These are phyloP conservation scores for Pontederia crassipes DNA, from an alignment of 176 grass and related monocot genomes.

Conservation along the genomic window DNA sequence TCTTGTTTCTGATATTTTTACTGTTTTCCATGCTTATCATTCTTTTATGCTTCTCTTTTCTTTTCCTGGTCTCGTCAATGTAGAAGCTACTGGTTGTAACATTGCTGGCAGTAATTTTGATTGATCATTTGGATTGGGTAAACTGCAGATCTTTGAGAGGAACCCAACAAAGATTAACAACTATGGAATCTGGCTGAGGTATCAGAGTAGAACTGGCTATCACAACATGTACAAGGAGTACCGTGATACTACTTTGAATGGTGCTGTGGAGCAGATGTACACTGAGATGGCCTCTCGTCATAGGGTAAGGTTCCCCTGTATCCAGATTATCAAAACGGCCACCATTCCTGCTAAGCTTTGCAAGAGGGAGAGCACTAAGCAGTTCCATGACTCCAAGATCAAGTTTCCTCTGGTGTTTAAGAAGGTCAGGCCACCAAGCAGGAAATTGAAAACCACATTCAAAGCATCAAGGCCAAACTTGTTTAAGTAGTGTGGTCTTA, in stretches of 20 bases:
- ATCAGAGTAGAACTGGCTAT: conserved; percentile 78
- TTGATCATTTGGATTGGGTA: no score
- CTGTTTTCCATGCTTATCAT: no score
- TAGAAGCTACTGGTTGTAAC: no score
- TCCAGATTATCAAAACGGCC: conserved; percentile 72
- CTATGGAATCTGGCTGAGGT: conserved; percentile 84
- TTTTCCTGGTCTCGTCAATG: no score
- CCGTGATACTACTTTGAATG: conserved; percentile 62
- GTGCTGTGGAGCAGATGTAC: conserved; percentile 86
- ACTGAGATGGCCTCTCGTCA: conserved; percentile 82
- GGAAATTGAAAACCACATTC: conserved; percentile 79
- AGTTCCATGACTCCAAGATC: conserved; percentile 69
- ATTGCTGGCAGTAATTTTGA: no score
- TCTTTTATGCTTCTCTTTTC: no score
- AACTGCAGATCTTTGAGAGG: conserved; percentile 52
- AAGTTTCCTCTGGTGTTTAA: conserved; percentile 75
- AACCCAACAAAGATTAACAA: conserved; percentile 76
- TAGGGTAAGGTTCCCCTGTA: conserved; percentile 56
- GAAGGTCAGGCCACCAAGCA: conserved; percentile 59
- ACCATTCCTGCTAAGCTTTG: conserved; percentile 54
- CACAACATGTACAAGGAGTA: conserved; percentile 96
- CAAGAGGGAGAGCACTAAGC: conserved; percentile 81
- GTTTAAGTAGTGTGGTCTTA: conserved; percentile 38
- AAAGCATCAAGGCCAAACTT: conserved; percentile 62
- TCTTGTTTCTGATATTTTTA: no score